These are phyloP conservation scores for Xerocomellus chrysenteron DNA, from an alignment of 768 basidiomycete genomes.

Conservation along the genomic window DNA sequence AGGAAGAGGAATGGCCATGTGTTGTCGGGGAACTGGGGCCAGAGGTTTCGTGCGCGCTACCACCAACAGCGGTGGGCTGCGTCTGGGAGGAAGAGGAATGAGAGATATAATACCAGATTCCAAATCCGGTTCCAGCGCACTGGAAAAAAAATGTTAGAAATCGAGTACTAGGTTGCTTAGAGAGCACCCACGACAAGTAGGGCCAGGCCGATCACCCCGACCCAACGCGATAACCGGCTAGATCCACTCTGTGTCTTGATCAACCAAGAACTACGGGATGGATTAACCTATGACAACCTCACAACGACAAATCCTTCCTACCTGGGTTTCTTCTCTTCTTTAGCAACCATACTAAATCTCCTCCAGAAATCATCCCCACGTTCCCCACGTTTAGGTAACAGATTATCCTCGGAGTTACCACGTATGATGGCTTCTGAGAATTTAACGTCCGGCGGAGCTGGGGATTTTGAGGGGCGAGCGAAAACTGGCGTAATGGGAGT, in stretches of 20 bases:
- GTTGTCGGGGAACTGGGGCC: constrained; percentile 17
- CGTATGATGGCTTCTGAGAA: constrained; percentile 63
- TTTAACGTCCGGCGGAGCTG: constrained; percentile 42
- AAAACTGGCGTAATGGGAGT: constrained; percentile 81
- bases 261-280: constrained; percentile 57
- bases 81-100: constrained; percentile 50
- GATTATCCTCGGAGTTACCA: constrained; percentile 63
- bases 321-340: constrained; percentile 60
- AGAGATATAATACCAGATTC: constrained; percentile 57
- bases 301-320: constrained; percentile 13
- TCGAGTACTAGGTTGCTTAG: neutral
- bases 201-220: constrained; percentile 66
- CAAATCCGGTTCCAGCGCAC: constrained; percentile 56
- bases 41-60: constrained; percentile 48
- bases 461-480: constrained; percentile 53
- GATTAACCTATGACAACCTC: neutral
- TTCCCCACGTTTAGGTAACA: constrained; percentile 67
- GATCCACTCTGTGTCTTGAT: constrained; percentile 56
- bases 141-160: constrained; percentile 18
- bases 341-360: constrained; percentile 81
- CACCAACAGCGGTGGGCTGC: constrained; percentile 63
- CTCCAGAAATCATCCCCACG: constrained; percentile 86
- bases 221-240: constrained; percentile 58
- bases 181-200: constrained; percentile 49
- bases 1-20: constrained; percentile 17